Evolutionary conservation across 2,329 filamentous ascomycete species (phyloP).

Genomic region (Cucurbitaria berberidis): DNA sequence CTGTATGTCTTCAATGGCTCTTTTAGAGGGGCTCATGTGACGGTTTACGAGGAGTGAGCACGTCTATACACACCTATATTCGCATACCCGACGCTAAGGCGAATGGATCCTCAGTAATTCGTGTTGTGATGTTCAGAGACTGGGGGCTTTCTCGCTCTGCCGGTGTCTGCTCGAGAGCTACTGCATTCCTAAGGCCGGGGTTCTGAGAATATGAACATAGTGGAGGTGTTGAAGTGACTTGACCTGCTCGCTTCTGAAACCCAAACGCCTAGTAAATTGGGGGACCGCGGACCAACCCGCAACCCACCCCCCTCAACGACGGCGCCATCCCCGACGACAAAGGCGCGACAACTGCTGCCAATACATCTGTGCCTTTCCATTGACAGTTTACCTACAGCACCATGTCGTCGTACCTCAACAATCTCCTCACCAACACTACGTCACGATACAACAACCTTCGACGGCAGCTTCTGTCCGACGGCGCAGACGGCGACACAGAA

Average conservation of each 20-base stretch:
- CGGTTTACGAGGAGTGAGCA: too few relatives aligned
- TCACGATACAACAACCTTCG: constrained; percentile 65
- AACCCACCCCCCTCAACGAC: not conserved
- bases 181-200: too few relatives aligned
- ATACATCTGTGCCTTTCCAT: not conserved
- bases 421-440: constrained; percentile 64
- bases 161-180: too few relatives aligned
- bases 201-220: too few relatives aligned
- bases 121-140: too few relatives aligned
- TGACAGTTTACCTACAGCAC: constrained; percentile 3
- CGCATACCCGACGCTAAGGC: too few relatives aligned
- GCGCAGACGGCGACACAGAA: constrained; percentile 64
- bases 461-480: constrained; percentile 69
- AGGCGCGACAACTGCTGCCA: not conserved
- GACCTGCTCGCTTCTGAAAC: not conserved
- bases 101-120: too few relatives aligned
- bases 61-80: too few relatives aligned
- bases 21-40: too few relatives aligned
- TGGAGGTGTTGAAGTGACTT: not conserved
- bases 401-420: constrained; percentile 78
- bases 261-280: not conserved
- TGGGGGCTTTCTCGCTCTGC: too few relatives aligned
- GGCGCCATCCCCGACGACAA: not conserved
- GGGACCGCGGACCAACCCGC: not conserved
- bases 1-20: too few relatives aligned